Conservation (phyloP, 169 alveolate genomes). For the Ichthyophthirius multifiliis region DNA sequence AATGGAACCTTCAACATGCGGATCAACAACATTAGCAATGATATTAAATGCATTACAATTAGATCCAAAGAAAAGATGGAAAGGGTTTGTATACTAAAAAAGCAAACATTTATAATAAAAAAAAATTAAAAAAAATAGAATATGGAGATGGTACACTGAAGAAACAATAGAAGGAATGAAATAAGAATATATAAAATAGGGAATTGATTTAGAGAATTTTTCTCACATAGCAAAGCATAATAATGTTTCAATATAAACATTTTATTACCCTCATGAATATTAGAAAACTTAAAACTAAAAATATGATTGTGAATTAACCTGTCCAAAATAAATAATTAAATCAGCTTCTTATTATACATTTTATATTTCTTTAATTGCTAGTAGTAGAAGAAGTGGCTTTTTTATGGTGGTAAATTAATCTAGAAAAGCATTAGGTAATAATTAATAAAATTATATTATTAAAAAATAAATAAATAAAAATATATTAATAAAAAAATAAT, state of each 20-base stretch:
- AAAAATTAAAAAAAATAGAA: conserved; percentile 11
- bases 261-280: conserved; percentile 25
- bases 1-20: conserved; percentile 69
- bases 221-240: conserved; percentile 46
- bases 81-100: no score
- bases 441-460: not conserved
- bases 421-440: conserved; percentile 20
- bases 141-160: conserved; percentile 75
- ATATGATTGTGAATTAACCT: conserved; percentile 28
- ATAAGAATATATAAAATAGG: conserved; percentile 24
- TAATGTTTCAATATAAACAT: conserved; percentile 28
- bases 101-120: no score
- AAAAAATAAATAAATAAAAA: not conserved
- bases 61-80: conserved; percentile 68
- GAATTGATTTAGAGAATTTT: conserved; percentile 54
- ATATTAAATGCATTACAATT: conserved; percentile 56
- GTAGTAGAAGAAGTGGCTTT: conserved; percentile 21
- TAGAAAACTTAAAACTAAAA: not conserved
- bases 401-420: conserved; percentile 37
- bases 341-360: conserved; percentile 18
- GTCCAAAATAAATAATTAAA: conserved; percentile 3
- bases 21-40: conserved; percentile 64
- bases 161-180: conserved; percentile 48
- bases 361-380: conserved; percentile 6
- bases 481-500: no score